phyloP scores from a whole-genome alignment of 1,284 basidiomycete species.

The Puccinia triticina region DNA sequence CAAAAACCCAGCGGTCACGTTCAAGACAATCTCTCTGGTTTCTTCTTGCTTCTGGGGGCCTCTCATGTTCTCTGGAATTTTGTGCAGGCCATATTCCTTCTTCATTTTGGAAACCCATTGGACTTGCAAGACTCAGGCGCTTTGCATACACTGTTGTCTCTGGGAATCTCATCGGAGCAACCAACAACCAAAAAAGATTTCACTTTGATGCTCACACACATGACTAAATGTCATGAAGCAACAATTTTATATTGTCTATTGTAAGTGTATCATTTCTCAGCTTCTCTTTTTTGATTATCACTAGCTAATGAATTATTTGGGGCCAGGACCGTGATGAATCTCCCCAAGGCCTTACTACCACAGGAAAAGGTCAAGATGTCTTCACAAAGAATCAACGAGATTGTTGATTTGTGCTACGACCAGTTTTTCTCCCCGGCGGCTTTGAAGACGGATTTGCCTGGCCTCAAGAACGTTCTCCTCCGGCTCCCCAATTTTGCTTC shows the following conservation, averaged over 20 bases:
- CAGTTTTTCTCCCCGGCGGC: background rate
- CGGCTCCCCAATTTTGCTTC: background rate
- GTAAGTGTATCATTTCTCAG: background rate
- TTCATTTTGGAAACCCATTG: background rate
- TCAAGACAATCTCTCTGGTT: background rate
- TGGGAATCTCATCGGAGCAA: background rate
- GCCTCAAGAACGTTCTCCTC: background rate
- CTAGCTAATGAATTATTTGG: too few relatives aligned
- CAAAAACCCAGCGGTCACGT: background rate
- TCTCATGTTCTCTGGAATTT: conserved; percentile 28
- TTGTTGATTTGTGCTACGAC: background rate
- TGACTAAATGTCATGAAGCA: background rate
- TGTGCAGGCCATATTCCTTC: background rate
- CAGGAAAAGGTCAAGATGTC: background rate
- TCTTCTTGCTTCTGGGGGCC: background rate
- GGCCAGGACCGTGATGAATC: background rate
- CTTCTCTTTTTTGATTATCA: too few relatives aligned
- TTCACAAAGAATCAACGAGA: background rate
- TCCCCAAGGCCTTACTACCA: background rate
- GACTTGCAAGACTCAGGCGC: conserved; percentile 1
- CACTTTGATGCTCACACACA: conserved; percentile 1
- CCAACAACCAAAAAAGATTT: conserved; percentile 12
- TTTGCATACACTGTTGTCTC: background rate
- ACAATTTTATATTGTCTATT: background rate
- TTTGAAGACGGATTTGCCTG: background rate